phyloP scores from a whole-genome alignment of 1,139 yeast genomes.

The Yamadazyma aaseri region DNA sequence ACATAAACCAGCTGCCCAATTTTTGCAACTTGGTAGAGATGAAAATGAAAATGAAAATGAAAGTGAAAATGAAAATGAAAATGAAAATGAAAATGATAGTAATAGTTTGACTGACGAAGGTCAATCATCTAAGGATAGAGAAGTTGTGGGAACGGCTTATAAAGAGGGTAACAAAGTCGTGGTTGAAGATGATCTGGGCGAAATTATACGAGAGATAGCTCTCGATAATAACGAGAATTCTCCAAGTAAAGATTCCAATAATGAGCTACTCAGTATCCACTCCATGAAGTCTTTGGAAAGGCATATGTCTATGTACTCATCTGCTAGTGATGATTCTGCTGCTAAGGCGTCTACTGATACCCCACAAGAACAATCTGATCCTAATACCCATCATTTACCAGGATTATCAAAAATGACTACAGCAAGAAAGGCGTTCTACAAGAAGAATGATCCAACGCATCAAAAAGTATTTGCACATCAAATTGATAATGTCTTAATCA shows the following conservation, averaged over 20 bases:
- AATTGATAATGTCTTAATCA: constrained; percentile 67
- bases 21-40: constrained; percentile 41
- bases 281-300: constrained; percentile 41
- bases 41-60: constrained; percentile 16
- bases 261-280: constrained; percentile 33
- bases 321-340: constrained; percentile 12
- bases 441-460: constrained; percentile 30
- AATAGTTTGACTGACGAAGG: not conserved
- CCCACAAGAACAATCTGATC: constrained; percentile 6
- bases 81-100: constrained; percentile 2
- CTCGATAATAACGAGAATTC: constrained; percentile 9
- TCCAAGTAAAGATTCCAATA: not conserved
- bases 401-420: constrained; percentile 6
- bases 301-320: constrained; percentile 33
- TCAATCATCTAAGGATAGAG: not conserved
- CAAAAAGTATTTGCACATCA: constrained; percentile 46
- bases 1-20: constrained; percentile 41
- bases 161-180: constrained; percentile 70
- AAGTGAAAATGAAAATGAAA: constrained; percentile 7
- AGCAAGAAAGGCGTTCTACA: constrained; percentile 25
- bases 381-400: not conserved
- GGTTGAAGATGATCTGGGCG: constrained; percentile 83
- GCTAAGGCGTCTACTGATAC: not conserved
- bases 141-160: constrained; percentile 51
- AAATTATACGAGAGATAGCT: constrained; percentile 52